These are phyloP conservation scores for Pisolithus thermaeus DNA, from an alignment of 1,284 basidiomycete species.

Conservation along the genomic window DNA sequence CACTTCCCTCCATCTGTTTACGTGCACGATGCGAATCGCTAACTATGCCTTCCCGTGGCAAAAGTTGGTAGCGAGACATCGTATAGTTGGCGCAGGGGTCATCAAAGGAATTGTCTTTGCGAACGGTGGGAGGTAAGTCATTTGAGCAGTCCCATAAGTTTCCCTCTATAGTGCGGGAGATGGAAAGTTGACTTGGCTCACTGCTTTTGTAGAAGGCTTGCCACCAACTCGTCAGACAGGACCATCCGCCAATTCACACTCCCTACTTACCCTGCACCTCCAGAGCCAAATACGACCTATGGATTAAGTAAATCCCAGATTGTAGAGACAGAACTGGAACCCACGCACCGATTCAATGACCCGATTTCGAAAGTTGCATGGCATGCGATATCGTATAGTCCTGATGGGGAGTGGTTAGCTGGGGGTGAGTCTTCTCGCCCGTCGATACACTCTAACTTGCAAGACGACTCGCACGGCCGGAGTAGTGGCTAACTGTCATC, in stretches of 20 bases:
- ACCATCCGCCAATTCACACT: conserved; percentile 78
- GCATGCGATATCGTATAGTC: conserved; percentile 73
- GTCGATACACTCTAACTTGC: not conserved
- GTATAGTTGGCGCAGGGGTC: conserved; percentile 58
- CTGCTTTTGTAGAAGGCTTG: conserved; percentile 55
- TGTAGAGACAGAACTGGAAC: conserved; percentile 65
- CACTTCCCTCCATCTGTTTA: not conserved
- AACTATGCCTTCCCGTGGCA: conserved; percentile 2
- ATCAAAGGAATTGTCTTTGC: conserved; percentile 86
- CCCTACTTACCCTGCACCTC: conserved; percentile 43
- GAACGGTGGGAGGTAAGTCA: conserved; percentile 66
- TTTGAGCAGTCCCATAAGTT: conserved; percentile 1
- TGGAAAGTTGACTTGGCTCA: conserved; percentile 4
- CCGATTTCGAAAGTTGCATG: conserved; percentile 80
- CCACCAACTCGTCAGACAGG: conserved; percentile 90
- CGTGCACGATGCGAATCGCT: not conserved
- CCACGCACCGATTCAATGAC: conserved; percentile 88
- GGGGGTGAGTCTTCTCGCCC: conserved; percentile 50
- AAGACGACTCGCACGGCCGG: not conserved
- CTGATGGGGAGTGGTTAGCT: conserved; percentile 92
- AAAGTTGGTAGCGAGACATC: conserved; percentile 67
- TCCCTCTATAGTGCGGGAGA: not conserved
- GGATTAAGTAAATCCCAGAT: conserved; percentile 21
- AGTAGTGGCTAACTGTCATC: not conserved
- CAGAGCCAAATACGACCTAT: not conserved